Evolutionary conservation across 768 basidiomycete genomes (phyloP), one percentile per base, ranked within the genome.

Genomic region (Serendipita indica): DNA sequence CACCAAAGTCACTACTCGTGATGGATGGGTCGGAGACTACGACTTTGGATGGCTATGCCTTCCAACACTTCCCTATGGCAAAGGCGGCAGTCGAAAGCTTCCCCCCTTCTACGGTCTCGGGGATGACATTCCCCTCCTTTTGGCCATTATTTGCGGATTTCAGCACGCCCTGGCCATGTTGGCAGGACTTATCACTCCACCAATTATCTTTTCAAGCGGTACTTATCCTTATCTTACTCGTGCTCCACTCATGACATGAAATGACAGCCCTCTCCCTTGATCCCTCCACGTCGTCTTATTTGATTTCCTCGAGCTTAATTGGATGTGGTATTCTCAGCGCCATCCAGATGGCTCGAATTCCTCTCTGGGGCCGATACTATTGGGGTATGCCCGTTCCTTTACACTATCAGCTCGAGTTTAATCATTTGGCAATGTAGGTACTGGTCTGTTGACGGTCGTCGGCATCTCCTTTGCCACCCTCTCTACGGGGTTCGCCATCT

Each of bases 1-100:
- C 20, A 57, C 16, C 37, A 78, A 77, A 65, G 30, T 77, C 45
- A 75, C 76, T 3, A 77, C 77, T 1, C 72, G 69, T 62, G 71
- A 82, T 41, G 86, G 87, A 5, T 90, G 88, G 88, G 60, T 89
- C n/a, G 88, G 88, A 0, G 83, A 84, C 66, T 90, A 89, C 66
- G 79, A 89, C 71, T 89, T 86, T 65, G 75, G 71, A 5, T 83
- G 80, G 78, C 75, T 88, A 58, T 89, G 86, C 66, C 77, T 73
- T 18, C 86, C 88, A 2, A 69, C 72, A 0, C 72, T 87, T 0
- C 88, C 88, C 0, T 86, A 79, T 65, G 67, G 74, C 27, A 67
- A 68, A 16, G 57, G 60, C 18, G 69, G 71, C 16, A 60, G 59
- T 14, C 65, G 68, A 6, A 67, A 70, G 16, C 63, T 68, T 7